A percentile compares a stretch with the other conserved stretches of the same genome.
phyloP scores from a whole-genome alignment of 2,329 filamentous ascomycete genomes.

The Polytolypa hystricis region DNA sequence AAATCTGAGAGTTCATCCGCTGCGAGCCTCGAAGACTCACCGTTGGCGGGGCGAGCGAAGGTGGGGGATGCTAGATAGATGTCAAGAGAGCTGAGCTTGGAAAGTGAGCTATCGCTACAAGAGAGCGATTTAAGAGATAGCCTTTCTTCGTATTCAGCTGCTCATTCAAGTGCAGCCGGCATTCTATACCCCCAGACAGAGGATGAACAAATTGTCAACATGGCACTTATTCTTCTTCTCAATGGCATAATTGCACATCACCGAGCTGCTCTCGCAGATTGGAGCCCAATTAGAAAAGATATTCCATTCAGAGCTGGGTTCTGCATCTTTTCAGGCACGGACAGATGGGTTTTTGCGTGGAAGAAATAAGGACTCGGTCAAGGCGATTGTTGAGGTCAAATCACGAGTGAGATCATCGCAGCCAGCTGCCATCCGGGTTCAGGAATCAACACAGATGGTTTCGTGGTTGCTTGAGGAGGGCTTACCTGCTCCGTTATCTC shows the following conservation, averaged over 20 bases:
- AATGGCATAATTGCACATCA: conserved; percentile 11
- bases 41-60: too few relatives aligned
- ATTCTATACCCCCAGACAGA: conserved; percentile 9
- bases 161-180: too few relatives aligned
- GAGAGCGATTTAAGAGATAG: too few relatives aligned
- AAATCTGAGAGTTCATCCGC: too few relatives aligned
- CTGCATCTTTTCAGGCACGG: conserved; percentile 4
- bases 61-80: too few relatives aligned
- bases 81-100: too few relatives aligned
- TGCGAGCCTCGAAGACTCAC: too few relatives aligned
- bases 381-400: conserved; percentile 9
- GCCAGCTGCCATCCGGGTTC: not conserved
- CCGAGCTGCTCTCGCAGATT: conserved; percentile 6
- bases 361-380: conserved; percentile 1
- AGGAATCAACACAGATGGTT: conserved; percentile 10
- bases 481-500: not conserved
- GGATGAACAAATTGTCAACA: conserved; percentile 16
- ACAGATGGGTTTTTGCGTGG: conserved; percentile 4
- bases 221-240: conserved; percentile 10
- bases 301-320: conserved; percentile 10
- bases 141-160: too few relatives aligned
- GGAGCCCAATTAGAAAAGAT: conserved; percentile 9
- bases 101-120: too few relatives aligned
- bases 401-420: not conserved
- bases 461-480: conserved; percentile 9